These are phyloP conservation scores for Mesembryanthemum crystallinum DNA, from an alignment of 148 eudicot species.

Conservation along the genomic window DNA sequence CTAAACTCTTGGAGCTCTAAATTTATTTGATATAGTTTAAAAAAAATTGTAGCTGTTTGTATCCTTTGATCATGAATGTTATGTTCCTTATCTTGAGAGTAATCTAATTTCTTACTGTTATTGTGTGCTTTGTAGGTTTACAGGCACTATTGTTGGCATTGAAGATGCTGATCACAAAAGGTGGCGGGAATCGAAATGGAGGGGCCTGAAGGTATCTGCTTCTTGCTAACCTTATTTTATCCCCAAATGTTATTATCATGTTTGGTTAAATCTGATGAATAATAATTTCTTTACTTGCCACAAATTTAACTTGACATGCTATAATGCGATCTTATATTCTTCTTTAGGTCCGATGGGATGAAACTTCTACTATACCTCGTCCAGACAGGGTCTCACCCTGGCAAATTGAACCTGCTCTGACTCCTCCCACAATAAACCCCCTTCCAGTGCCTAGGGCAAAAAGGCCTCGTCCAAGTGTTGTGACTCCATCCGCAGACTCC, in stretches of 20 bases:
- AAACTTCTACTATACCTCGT: slow-evolving; percentile 75
- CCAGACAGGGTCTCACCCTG: slow-evolving; percentile 97
- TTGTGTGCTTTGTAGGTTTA: slow-evolving; percentile 52
- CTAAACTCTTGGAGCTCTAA: not conserved
- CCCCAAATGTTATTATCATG: not conserved
- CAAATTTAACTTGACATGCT: not conserved
- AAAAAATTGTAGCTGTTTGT: no score
- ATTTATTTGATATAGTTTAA: not conserved
- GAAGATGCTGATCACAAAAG: slow-evolving; percentile 73
- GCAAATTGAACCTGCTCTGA: slow-evolving; percentile 85
- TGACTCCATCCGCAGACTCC: slow-evolving; percentile 66
- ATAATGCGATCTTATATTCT: not conserved
- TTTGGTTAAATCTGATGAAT: not conserved
- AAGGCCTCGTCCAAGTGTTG: slow-evolving; percentile 69
- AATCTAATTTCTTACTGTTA: not conserved
- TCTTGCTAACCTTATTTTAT: not conserved
- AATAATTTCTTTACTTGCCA: not conserved
- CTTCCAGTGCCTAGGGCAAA: slow-evolving; percentile 76
- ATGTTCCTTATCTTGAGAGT: not conserved
- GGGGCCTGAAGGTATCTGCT: slow-evolving; percentile 68
- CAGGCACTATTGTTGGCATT: slow-evolving; percentile 92
- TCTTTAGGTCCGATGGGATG: slow-evolving; percentile 96
- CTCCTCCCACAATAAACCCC: slow-evolving; percentile 77
- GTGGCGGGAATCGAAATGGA: slow-evolving; percentile 93
- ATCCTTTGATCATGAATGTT: not conserved